phyloP scores from a whole-genome alignment of 805 yeast species.

The Komagataella populi region DNA sequence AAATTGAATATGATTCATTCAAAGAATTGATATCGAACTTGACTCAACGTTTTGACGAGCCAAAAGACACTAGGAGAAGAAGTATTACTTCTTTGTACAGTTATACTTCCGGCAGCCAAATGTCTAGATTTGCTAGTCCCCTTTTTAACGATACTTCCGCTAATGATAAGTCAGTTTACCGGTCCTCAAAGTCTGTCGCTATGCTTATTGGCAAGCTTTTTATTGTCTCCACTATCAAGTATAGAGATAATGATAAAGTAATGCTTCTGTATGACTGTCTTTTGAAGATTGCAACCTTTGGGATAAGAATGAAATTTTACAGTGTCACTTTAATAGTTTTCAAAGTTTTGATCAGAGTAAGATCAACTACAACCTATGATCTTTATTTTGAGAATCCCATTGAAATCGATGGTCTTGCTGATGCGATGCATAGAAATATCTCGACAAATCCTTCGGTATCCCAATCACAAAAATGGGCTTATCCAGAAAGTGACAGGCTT shows the following conservation, averaged over 20 bases:
- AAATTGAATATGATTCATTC: not conserved
- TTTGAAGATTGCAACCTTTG: constrained; percentile 20
- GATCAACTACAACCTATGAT: constrained; percentile 29
- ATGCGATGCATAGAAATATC: constrained; percentile 38
- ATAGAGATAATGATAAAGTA: not conserved
- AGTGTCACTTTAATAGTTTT: constrained; percentile 31
- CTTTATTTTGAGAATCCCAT: constrained; percentile 37
- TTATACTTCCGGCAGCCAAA: constrained; percentile 4
- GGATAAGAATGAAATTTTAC: constrained; percentile 20
- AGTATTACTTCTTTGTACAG: constrained; percentile 6
- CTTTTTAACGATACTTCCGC: constrained; percentile 4
- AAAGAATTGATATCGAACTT: not conserved
- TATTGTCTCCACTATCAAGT: not conserved
- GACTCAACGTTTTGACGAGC: not conserved
- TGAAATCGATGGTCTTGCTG: constrained; percentile 56
- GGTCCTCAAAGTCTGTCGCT: constrained; percentile 6
- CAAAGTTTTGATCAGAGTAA: constrained; percentile 38
- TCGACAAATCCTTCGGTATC: constrained; percentile 1
- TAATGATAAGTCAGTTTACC: constrained; percentile 4
- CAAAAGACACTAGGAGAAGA: constrained; percentile 1
- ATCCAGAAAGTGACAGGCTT: constrained; percentile 6
- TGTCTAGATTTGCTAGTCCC: constrained; percentile 6
- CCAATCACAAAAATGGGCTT: not conserved
- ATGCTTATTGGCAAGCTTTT: constrained; percentile 3
- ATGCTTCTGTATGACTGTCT: constrained; percentile 13